Evolutionary conservation across 768 basidiomycete genomes (phyloP).

Genomic region (Leccinellum luteum): DNA sequence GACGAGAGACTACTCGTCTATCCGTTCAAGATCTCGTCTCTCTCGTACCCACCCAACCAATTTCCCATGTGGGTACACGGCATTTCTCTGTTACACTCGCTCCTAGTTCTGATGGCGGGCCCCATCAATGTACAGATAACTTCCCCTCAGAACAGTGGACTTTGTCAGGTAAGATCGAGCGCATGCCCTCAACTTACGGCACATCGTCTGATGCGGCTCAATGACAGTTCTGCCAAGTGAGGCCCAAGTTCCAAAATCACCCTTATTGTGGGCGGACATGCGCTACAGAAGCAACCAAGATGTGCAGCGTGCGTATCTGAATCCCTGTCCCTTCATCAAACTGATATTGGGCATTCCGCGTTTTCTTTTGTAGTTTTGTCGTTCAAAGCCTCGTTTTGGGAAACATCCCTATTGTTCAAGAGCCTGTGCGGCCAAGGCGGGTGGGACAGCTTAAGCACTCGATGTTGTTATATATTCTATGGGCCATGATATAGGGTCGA

Average conservation of each 20-base stretch:
- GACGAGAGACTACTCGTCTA: slow-evolving; percentile 28
- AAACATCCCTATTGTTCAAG: slow-evolving; percentile 35
- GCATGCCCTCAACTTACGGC: background rate
- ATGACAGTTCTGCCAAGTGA: slow-evolving; percentile 51
- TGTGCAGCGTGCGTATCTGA: slow-evolving; percentile 25
- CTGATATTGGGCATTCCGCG: slow-evolving; percentile 3
- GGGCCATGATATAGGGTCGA: background rate
- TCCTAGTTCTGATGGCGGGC: background rate
- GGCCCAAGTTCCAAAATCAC: slow-evolving; percentile 57
- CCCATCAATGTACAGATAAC: background rate
- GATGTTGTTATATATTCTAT: background rate
- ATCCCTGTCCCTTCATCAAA: background rate
- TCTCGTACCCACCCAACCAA: slow-evolving; percentile 9
- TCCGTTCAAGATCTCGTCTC: slow-evolving; percentile 33
- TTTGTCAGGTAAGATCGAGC: slow-evolving; percentile 30
- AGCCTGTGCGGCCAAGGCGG: slow-evolving; percentile 29
- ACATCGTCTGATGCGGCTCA: slow-evolving; percentile 6
- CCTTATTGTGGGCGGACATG: slow-evolving; percentile 68
- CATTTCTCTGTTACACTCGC: slow-evolving; percentile 5
- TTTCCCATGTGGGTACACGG: slow-evolving; percentile 4
- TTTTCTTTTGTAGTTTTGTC: slow-evolving; percentile 24
- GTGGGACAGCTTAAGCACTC: slow-evolving; percentile 13
- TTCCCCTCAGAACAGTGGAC: slow-evolving; percentile 11
- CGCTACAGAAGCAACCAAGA: slow-evolving; percentile 43
- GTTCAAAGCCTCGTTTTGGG: slow-evolving; percentile 30